phyloP scores from a whole-genome alignment of 495 filamentous ascomycete genomes.

The Chaetomidium leptoderma region DNA sequence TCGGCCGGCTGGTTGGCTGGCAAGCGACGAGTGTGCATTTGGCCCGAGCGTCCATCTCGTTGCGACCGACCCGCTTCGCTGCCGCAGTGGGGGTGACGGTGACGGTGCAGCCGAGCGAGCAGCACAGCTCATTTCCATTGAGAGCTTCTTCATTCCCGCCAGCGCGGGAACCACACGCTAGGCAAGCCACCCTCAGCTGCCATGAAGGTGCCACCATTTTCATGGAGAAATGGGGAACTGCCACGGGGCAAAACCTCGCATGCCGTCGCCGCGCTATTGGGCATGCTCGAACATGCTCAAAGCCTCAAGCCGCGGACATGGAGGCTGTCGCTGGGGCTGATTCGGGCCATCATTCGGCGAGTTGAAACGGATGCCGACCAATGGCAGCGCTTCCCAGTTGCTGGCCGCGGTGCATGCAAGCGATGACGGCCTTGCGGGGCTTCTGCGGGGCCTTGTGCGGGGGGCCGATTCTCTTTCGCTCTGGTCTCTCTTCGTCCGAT shows the following conservation, averaged over 20 bases:
- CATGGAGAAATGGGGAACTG: slow-evolving; percentile 2
- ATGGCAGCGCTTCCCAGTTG: slow-evolving; percentile 7
- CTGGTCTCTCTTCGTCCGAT: slow-evolving; percentile 19
- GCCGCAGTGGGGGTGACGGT: not conserved
- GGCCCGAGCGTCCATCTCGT: not conserved
- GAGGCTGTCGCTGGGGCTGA: not conserved
- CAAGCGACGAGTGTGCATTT: not conserved
- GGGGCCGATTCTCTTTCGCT: not conserved
- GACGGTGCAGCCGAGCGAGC: not conserved
- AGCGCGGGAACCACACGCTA: not conserved
- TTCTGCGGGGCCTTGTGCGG: not conserved
- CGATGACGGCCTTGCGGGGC: not conserved
- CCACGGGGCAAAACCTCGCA: slow-evolving; percentile 5
- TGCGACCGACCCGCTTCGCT: not conserved
- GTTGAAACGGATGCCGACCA: not conserved
- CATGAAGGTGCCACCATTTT: not conserved
- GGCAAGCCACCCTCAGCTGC: not conserved
- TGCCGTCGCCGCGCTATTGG: not conserved
- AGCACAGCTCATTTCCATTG: not conserved
- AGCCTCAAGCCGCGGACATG: too few relatives aligned
- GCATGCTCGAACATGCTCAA: not conserved
- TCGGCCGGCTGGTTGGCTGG: not conserved
- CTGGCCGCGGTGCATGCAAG: slow-evolving; percentile 7
- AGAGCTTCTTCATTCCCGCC: not conserved
- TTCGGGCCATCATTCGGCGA: too few relatives aligned